phyloP scores from a whole-genome alignment of 306 rosid genomes.

The Vicia villosa region DNA sequence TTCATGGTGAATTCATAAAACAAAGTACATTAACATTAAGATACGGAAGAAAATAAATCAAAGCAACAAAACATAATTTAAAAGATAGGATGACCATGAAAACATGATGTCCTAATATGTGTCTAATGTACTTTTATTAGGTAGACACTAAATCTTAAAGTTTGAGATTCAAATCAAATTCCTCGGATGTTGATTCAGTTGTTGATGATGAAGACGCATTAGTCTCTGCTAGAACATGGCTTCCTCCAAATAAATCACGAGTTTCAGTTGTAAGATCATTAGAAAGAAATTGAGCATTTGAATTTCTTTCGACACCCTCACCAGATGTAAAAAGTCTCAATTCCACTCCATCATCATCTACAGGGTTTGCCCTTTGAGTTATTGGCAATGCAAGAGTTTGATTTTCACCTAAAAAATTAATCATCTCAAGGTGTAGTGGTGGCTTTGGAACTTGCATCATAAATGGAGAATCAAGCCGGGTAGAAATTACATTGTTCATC shows the following conservation, averaged over 20 bases:
- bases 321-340: not conserved
- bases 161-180: not conserved
- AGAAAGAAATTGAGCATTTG: not conserved
- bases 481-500: not conserved
- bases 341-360: too few species aligned
- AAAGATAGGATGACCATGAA: not conserved
- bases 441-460: not conserved
- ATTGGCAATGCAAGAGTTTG: not conserved
- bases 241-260: not conserved
- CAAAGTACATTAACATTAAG: not conserved
- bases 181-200: not conserved
- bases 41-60: not conserved
- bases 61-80: not conserved
- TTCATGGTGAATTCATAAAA: not conserved
- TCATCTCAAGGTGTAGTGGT: not conserved
- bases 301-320: not conserved
- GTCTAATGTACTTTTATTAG: not conserved
- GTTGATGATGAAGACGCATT: not conserved
- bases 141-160: not conserved
- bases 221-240: not conserved
- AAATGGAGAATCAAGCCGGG: not conserved
- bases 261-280: not conserved
- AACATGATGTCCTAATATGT: not conserved
- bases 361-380: not conserved
- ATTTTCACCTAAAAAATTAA: not conserved